Evolutionary conservation across 495 filamentous ascomycete genomes (phyloP).

Genomic region (Penicillium manginii): DNA sequence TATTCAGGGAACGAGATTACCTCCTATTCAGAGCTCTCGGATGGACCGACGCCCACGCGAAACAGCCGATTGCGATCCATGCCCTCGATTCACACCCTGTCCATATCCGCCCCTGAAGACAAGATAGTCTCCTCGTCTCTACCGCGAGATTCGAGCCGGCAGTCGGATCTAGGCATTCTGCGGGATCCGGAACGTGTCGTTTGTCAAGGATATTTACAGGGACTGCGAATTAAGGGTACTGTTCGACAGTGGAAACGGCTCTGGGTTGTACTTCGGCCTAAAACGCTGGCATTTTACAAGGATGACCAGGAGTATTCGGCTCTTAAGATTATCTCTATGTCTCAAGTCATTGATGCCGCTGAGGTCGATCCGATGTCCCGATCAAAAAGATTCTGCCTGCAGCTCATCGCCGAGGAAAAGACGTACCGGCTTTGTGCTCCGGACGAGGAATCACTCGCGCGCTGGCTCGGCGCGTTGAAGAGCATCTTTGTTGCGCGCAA

Average conservation of each 20-base stretch:
- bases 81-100: constrained; percentile 38
- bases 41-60: constrained; percentile 49
- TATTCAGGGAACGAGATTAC: constrained; percentile 89
- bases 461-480: constrained; percentile 88
- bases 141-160: constrained; percentile 59
- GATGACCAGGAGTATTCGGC: constrained; percentile 91
- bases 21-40: constrained; percentile 90
- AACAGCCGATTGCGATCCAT: constrained; percentile 36
- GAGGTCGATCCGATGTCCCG: constrained; percentile 87
- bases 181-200: constrained; percentile 76
- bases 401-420: constrained; percentile 94
- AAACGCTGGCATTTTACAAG: constrained; percentile 90
- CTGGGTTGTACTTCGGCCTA: constrained; percentile 90
- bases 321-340: constrained; percentile 76
- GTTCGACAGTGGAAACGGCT: constrained; percentile 93
- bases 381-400: constrained; percentile 84
- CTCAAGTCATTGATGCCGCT: constrained; percentile 84
- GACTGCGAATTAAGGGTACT: constrained; percentile 81
- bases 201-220: constrained; percentile 89
- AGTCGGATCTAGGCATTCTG: constrained; percentile 56
- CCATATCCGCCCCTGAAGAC: constrained; percentile 33
- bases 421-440: constrained; percentile 83
- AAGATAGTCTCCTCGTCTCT: constrained; percentile 27
- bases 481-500: constrained; percentile 71
- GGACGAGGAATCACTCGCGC: constrained; percentile 80